These are phyloP conservation scores for Populus tomentosa DNA, from an alignment of 441 rosid species.

Conservation along the genomic window DNA sequence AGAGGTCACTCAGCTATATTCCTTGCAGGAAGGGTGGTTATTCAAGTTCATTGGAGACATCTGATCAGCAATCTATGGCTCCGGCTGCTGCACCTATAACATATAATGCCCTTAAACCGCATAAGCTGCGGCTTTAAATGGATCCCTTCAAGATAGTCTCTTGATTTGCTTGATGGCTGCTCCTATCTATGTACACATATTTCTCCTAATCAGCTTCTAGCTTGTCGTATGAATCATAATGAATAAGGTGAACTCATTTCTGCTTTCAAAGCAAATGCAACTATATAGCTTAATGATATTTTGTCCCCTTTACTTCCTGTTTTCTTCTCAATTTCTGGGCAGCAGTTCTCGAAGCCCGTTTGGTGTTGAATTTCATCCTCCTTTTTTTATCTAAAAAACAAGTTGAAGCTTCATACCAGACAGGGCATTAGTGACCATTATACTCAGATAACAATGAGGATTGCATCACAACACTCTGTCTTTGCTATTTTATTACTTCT, in stretches of 20 bases:
- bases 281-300: not conserved
- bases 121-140: constrained; percentile 6
- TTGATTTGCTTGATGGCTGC: not conserved
- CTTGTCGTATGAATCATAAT: not conserved
- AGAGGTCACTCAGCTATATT: constrained; percentile 19
- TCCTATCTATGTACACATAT: not conserved
- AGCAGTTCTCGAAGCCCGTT: too few relatives aligned
- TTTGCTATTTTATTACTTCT: too few relatives aligned
- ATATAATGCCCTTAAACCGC: constrained; percentile 32
- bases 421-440: too few relatives aligned
- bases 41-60: not conserved
- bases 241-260: not conserved
- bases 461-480: too few relatives aligned
- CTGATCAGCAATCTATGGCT: not conserved
- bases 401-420: too few relatives aligned
- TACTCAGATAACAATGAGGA: too few relatives aligned
- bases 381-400: too few relatives aligned
- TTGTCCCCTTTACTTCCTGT: not conserved
- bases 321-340: too few relatives aligned
- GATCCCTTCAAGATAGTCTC: not conserved
- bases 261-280: not conserved
- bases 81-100: constrained; percentile 17
- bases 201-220: not conserved
- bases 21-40: constrained; percentile 30
- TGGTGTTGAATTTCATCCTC: too few relatives aligned